Base-by-base conservation (phyloP, 768 basidiomycete genomes). In the Omphalotus guepiniiformis region DNA sequence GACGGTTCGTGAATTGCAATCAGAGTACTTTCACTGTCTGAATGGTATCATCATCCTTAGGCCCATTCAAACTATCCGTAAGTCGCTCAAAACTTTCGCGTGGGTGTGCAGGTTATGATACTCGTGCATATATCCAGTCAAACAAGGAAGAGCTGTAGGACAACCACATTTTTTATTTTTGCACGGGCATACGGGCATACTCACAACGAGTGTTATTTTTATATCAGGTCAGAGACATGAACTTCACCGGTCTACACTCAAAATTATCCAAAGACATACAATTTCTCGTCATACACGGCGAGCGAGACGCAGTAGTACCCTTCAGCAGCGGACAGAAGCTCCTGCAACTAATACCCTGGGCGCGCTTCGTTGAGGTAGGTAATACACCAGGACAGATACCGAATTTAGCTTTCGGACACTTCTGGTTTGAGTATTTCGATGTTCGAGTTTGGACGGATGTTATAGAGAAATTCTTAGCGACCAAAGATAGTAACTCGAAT, bases 401-500 rank as follows among this genome's bases (percentile, higher is more conserved):
- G 19, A 62, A 43, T 44, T 55, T 65, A 22, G 63, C 57, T 2
- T 74, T 75, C 48, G 73, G 73, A 3, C 73, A 74, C 52, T 53
- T 67, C 29, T 75, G 71, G 74, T 69, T 63, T 48, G 74, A 74
- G 51, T 76, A 74, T 52, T 75, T 75, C 47, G 67, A 68, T 48
- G 53, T 68, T 4, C 57, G 59, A 40, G 59, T 72, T 29, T 75
- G 73, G 73, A 51, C 52, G 18, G 63, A 65, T 38, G 69, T 70
- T 5, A 51, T 73, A 1, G 66, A 69, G 45, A 54, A 48, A 27
- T 75, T 75, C 44, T 51, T 71, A 23, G 48, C 34, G 13, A 32
- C 42, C 13, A 34, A 15, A n/a, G 19, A 29, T n/a, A n/a, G n/a
- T n/a, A n/a, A n/a, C n/a, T n/a, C n/a, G 4, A 28, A 8, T 25